A percentile compares a stretch with the other conserved stretches of the same genome.
These are phyloP conservation scores for Agaricales sp. DNA, from an alignment of 1,284 basidiomycete genomes.

Conservation along the genomic window DNA sequence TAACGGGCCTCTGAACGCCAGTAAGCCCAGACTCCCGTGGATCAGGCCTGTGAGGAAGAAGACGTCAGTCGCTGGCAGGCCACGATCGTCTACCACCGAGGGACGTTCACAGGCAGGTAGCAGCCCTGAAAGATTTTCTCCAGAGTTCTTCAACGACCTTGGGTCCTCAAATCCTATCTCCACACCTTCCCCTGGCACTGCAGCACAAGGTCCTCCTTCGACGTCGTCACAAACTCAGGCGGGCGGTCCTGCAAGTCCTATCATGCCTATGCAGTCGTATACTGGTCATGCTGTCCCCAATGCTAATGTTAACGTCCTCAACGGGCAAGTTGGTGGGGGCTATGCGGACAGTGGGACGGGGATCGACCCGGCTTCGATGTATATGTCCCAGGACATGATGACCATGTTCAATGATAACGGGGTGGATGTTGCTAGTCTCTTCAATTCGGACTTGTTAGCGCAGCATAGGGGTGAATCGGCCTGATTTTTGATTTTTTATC, in stretches of 20 bases:
- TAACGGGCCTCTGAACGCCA: background rate
- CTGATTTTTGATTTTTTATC: background rate
- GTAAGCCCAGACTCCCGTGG: slow-evolving; percentile 56
- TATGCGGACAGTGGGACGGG: background rate
- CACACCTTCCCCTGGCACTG: background rate
- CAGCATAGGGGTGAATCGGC: background rate
- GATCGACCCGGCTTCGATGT: slow-evolving; percentile 1
- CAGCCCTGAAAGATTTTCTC: slow-evolving; percentile 37
- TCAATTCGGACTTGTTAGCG: background rate
- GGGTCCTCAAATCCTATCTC: background rate
- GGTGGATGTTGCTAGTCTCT: background rate
- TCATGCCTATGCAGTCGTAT: slow-evolving; percentile 9
- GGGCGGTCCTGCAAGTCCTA: slow-evolving; percentile 11
- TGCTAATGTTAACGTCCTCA: slow-evolving; percentile 23
- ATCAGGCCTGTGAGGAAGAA: slow-evolving; percentile 79
- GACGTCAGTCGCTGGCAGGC: slow-evolving; percentile 32
- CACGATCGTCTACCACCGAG: slow-evolving; percentile 29
- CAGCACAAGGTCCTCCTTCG: background rate
- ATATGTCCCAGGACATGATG: slow-evolving; percentile 3
- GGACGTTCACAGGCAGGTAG: slow-evolving; percentile 46
- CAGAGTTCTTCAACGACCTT: slow-evolving; percentile 18
- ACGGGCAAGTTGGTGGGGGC: background rate
- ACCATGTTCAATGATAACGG: slow-evolving; percentile 1
- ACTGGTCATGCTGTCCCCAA: slow-evolving; percentile 24
- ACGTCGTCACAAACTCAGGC: slow-evolving; percentile 10